Base-by-base conservation (phyloP, 257 asterid species). In the Nicotiana tabacum region DNA sequence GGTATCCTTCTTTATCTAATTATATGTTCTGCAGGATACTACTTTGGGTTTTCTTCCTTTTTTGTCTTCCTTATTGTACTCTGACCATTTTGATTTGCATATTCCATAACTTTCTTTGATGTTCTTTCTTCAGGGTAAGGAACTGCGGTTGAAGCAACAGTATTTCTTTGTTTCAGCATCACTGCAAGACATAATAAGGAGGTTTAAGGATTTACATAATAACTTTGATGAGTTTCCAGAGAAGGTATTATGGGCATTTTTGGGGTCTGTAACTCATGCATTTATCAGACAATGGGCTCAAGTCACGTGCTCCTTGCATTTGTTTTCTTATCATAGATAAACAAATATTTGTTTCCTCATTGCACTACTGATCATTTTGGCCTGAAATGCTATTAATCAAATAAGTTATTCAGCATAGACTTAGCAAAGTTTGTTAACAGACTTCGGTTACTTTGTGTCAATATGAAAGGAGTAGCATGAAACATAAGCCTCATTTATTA, bases 101-200 rank as follows among this genome's bases (percentile, higher is more conserved):
- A 66, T 72, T 55, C 29, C 77, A 27, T 48, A n/a, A 69, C 29
- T 48, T 43, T 69, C 56, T 24, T 43, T 72, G 56, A 30, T 29
- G 24, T 17, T 82, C 55, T 83, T 62, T 21, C 82, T 87, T 83
- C 88, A 89, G 90, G 92, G 90, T 64, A 89, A 89, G 90, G 92
- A 89, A 55, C 69, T 89, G 85, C 88, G 89, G 60, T 83, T 87
- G 81, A 87, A 87, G 90, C 92, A 89, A 81, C 92, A 87, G 6
- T 89, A 87, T 88, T 89, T 89, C 89, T 89, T 89, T 84, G 89
- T 89, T 83, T 87, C 92, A 76, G 90, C 92, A 79, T 87, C 90
- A n/a, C 81, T 82, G 51, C 90, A 89, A 83, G 92, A 87, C 39
- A 86, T 89, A 68, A 82, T 85, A 83, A 78, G 89, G 82, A 83